Conservation (phyloP, 2,329 filamentous ascomycete genomes). For the Arthrobotrys musiformis region DNA sequence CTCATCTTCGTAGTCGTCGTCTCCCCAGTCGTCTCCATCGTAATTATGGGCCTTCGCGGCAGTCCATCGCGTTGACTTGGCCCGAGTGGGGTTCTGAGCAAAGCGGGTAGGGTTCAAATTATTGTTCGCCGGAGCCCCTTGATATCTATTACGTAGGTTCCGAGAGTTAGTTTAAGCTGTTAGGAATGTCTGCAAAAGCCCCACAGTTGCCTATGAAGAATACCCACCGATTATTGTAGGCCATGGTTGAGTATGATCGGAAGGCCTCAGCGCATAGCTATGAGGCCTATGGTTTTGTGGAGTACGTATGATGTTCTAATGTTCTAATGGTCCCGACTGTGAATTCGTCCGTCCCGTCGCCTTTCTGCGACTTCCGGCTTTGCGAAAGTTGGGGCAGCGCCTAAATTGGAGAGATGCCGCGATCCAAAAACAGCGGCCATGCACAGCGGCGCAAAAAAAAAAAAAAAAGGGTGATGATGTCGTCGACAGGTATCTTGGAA, state of each 20-base stretch:
- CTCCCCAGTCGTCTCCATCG: constrained; percentile 50
- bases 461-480: too few species aligned
- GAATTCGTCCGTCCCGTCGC: neutral
- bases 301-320: neutral
- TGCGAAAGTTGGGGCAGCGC: neutral
- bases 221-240: constrained; percentile 51
- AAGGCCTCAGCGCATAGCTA: constrained; percentile 13
- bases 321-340: neutral
- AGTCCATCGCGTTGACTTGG: constrained; percentile 49
- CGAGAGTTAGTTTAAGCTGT: neutral
- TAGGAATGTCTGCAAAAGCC: neutral
- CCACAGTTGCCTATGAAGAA: neutral
- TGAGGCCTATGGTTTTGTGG: neutral
- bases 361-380: constrained; percentile 1
- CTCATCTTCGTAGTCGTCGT: constrained; percentile 42
- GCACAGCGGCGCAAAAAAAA: neutral
- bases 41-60: constrained; percentile 46
- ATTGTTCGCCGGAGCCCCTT: constrained; percentile 46
- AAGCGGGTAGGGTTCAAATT: constrained; percentile 42
- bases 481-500: neutral
- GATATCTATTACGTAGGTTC: constrained; percentile 22
- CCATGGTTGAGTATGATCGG: constrained; percentile 8
- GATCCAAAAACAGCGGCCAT: neutral
- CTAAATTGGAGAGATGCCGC: neutral
- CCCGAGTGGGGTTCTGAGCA: constrained; percentile 41